phyloP scores from a whole-genome alignment of 352 stramenopile species.

The Globisporangium spiculum region DNA sequence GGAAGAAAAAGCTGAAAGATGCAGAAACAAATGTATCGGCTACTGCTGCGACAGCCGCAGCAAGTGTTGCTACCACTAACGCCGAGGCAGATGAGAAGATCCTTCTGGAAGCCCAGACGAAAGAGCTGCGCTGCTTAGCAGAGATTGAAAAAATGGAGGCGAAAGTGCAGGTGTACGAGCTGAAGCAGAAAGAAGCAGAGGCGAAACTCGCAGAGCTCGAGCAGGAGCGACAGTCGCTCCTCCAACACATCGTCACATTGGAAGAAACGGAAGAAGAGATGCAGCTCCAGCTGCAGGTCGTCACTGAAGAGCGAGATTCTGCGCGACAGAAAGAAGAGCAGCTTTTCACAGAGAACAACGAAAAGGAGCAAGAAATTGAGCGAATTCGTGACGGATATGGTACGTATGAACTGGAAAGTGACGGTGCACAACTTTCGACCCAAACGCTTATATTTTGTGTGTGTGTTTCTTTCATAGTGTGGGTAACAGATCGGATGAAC shows the following conservation, averaged over 20 bases:
- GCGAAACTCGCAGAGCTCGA: constrained; percentile 31
- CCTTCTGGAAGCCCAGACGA: constrained; percentile 67
- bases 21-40: constrained; percentile 18
- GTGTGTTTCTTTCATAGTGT: constrained; percentile 41
- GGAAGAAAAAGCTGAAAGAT: constrained; percentile 33
- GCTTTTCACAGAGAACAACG: constrained; percentile 76
- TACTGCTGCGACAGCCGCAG: neutral
- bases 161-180: constrained; percentile 48
- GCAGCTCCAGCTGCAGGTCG: constrained; percentile 75
- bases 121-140: constrained; percentile 61
- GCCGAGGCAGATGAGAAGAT: constrained; percentile 46
- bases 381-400: constrained; percentile 84
- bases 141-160: constrained; percentile 74
- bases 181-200: constrained; percentile 36
- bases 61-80: constrained; percentile 10
- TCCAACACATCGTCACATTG: constrained; percentile 46
- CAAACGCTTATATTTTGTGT: neutral
- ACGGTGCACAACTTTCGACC: neutral
- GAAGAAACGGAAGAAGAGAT: constrained; percentile 79
- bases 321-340: constrained; percentile 82
- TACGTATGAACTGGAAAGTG: neutral
- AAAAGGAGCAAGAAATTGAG: constrained; percentile 88
- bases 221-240: constrained; percentile 30
- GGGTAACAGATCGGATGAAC: constrained; percentile 88
- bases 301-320: constrained; percentile 81